Percentiles rank a stretch among this genome's conserved stretches.
Evolutionary conservation across 495 filamentous ascomycete genomes (phyloP).

Genomic region (Penicillium pulvis): DNA sequence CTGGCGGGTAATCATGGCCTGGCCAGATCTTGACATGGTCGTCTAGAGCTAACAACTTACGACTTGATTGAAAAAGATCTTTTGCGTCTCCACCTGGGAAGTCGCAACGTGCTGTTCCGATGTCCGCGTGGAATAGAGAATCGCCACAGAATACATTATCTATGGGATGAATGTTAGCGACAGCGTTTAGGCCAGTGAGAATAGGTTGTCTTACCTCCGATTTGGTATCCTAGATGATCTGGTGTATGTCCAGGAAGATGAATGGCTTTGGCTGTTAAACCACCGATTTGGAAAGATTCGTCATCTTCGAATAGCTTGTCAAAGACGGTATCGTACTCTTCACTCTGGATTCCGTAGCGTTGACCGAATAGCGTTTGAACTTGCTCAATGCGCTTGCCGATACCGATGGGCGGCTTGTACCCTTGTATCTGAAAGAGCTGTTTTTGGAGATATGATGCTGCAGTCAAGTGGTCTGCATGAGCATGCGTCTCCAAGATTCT

Average conservation of each 20-base stretch:
- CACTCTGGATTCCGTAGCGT: slow-evolving; percentile 45
- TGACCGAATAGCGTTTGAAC: slow-evolving; percentile 53
- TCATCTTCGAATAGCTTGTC: slow-evolving; percentile 56
- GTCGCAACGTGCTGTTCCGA: slow-evolving; percentile 61
- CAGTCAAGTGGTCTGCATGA: slow-evolving; percentile 66
- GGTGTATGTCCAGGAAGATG: slow-evolving; percentile 65
- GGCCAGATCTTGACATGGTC: slow-evolving; percentile 49
- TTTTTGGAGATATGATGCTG: slow-evolving; percentile 55
- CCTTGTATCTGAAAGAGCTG: slow-evolving; percentile 33
- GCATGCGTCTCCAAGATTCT: slow-evolving; percentile 61
- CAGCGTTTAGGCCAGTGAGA: too few relatives aligned
- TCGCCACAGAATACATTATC: slow-evolving; percentile 64
- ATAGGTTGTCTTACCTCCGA: slow-evolving; percentile 41
- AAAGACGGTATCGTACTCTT: slow-evolving; percentile 49
- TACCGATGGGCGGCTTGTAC: slow-evolving; percentile 43
- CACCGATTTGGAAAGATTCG: slow-evolving; percentile 52
- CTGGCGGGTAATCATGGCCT: slow-evolving; percentile 53
- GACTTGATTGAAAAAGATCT: slow-evolving; percentile 46
- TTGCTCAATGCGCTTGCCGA: slow-evolving; percentile 55
- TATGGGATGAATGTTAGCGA: slow-evolving; percentile 6
- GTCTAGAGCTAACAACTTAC: slow-evolving; percentile 49
- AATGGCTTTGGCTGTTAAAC: slow-evolving; percentile 45
- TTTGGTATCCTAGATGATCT: slow-evolving; percentile 61
- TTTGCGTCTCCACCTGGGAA: slow-evolving; percentile 58
- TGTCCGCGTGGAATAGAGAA: slow-evolving; percentile 60